Conservation (phyloP, 176 grass and related monocot genomes). For the Aegilops umbellulata region DNA sequence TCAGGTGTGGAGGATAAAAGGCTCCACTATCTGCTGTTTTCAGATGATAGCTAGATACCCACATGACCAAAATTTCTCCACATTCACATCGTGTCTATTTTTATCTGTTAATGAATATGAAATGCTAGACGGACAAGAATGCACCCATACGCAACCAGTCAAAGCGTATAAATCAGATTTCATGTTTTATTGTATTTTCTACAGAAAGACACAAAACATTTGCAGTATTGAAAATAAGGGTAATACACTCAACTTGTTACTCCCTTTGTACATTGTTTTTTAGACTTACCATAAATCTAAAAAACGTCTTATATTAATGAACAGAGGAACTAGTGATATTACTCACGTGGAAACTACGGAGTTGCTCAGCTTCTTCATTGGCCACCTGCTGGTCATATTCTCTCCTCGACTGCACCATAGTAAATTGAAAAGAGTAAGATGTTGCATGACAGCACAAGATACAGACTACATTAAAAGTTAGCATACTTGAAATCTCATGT, state of each 20-base stretch:
- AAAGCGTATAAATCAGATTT: not conserved
- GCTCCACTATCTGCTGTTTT: not conserved
- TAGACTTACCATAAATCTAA: too few species aligned
- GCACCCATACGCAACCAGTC: not conserved
- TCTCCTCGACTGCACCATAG: slow-evolving; percentile 62
- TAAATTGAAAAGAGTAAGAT: slow-evolving; percentile 28
- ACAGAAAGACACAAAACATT: not conserved
- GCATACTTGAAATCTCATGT: not conserved
- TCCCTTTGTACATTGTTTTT: too few species aligned
- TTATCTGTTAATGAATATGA: not conserved
- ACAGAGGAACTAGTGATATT: not conserved
- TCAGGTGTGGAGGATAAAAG: not conserved
- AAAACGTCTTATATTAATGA: too few species aligned
- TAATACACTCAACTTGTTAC: not conserved
- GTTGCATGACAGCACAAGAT: not conserved
- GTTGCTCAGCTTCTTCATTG: slow-evolving; percentile 75
- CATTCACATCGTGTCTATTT: not conserved
- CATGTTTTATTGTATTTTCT: not conserved
- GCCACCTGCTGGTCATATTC: slow-evolving; percentile 87
- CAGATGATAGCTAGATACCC: not conserved
- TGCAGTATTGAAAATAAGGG: not conserved
- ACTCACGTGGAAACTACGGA: slow-evolving; percentile 85
- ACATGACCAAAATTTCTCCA: not conserved
- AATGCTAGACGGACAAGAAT: not conserved
- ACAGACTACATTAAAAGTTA: not conserved